Conservation (phyloP, 257 asterid genomes). For the Dorcoceras hygrometricum region DNA sequence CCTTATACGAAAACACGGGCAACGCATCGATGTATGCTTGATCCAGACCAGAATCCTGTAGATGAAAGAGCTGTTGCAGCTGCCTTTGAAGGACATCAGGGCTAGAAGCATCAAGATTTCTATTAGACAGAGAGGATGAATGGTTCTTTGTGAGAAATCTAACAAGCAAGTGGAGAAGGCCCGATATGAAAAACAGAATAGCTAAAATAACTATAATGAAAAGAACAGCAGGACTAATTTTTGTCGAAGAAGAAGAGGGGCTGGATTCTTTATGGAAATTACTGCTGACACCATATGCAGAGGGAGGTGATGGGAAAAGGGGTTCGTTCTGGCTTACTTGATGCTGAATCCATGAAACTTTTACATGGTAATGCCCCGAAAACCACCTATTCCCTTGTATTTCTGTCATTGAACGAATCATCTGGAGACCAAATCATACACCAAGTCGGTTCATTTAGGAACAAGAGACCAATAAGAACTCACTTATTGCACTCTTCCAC, state of each 20-base stretch:
- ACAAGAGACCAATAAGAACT: slow-evolving; percentile 11
- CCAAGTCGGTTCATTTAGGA: slow-evolving; percentile 23
- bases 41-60: slow-evolving; percentile 88
- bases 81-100: slow-evolving; percentile 83
- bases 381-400: slow-evolving; percentile 41
- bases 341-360: slow-evolving; percentile 44
- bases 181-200: slow-evolving; percentile 85
- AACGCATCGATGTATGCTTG: slow-evolving; percentile 87
- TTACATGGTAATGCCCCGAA: slow-evolving; percentile 45
- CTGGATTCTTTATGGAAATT: slow-evolving; percentile 37
- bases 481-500: not conserved
- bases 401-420: slow-evolving; percentile 31
- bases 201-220: slow-evolving; percentile 79
- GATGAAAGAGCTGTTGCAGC: slow-evolving; percentile 83
- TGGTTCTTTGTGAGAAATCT: slow-evolving; percentile 79
- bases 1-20: slow-evolving; percentile 75
- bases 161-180: slow-evolving; percentile 87
- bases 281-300: slow-evolving; percentile 27
- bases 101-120: slow-evolving; percentile 54
- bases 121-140: slow-evolving; percentile 55
- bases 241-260: slow-evolving; percentile 52
- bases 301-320: slow-evolving; percentile 35
- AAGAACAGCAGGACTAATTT: slow-evolving; percentile 81
- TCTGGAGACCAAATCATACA: slow-evolving; percentile 24
- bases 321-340: slow-evolving; percentile 38